These are phyloP conservation scores for Magnaporthiopsis poae DNA, from an alignment of 2,329 filamentous ascomycete genomes.

Conservation along the genomic window DNA sequence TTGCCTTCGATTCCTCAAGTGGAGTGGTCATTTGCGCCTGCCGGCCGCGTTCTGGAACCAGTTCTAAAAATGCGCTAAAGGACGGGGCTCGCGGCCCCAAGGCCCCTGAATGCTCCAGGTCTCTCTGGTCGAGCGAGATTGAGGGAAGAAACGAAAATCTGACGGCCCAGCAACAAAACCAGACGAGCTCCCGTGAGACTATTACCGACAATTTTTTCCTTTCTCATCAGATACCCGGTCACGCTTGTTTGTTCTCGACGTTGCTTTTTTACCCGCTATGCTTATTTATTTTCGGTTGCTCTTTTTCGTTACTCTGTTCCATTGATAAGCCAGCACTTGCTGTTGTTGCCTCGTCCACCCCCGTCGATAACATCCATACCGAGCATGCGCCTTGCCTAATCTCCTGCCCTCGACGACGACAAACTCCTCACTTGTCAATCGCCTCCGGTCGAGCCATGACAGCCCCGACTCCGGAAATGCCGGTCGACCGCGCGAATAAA, in stretches of 20 bases:
- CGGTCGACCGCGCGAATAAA: conserved; percentile 6
- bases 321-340: background rate
- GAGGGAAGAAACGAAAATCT: background rate
- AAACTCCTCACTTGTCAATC: background rate
- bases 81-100: background rate
- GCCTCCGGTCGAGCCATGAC: background rate
- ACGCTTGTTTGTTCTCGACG: background rate
- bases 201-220: background rate
- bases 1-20: background rate
- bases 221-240: background rate
- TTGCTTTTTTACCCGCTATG: background rate
- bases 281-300: background rate
- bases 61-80: background rate
- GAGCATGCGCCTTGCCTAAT: background rate
- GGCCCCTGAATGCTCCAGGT: background rate
- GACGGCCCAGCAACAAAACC: background rate
- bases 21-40: background rate
- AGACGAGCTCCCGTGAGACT: background rate
- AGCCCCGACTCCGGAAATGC: background rate
- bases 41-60: background rate
- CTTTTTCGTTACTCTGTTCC: background rate
- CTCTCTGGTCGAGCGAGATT: background rate
- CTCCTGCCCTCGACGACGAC: background rate
- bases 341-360: background rate
- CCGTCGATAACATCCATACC: background rate